Percentiles rank a stretch among this genome's conserved stretches.
Evolutionary conservation across 306 rosid genomes (phyloP).

Genomic region (Rosa rugosa): DNA sequence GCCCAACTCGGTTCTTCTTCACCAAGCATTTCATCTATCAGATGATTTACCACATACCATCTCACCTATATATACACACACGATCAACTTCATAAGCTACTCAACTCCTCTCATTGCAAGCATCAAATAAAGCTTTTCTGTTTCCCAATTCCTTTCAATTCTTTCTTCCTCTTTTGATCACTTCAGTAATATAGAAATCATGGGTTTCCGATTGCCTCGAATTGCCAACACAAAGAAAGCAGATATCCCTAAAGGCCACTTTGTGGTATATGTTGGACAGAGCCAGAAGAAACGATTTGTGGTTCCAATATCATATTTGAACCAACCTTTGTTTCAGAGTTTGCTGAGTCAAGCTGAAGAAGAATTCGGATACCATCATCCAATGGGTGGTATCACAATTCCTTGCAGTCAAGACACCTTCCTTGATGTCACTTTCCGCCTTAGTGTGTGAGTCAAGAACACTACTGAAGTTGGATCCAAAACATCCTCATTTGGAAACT

Average conservation of each 20-base stretch:
- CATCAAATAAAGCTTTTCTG: background rate
- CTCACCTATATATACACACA: background rate
- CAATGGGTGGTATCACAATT: background rate
- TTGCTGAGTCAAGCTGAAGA: background rate
- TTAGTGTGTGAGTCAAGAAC: background rate
- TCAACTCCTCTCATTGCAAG: background rate
- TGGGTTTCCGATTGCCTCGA: background rate
- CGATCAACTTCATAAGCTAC: background rate
- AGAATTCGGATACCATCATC: background rate
- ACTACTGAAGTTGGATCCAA: background rate
- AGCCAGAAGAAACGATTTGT: background rate
- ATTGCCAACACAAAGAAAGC: background rate
- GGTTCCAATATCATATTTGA: background rate
- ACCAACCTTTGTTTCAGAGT: background rate
- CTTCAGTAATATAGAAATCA: background rate
- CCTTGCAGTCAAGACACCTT: background rate
- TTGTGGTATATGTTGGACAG: background rate
- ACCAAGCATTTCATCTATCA: background rate
- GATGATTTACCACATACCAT: background rate
- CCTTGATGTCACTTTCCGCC: background rate
- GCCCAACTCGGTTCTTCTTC: background rate
- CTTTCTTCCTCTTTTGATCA: background rate
- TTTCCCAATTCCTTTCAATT: background rate
- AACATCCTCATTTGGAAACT: background rate
- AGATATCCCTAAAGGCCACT: background rate